These are phyloP conservation scores for Aegilops longissima DNA, from an alignment of 176 grass and related monocot genomes.

Conservation along the genomic window DNA sequence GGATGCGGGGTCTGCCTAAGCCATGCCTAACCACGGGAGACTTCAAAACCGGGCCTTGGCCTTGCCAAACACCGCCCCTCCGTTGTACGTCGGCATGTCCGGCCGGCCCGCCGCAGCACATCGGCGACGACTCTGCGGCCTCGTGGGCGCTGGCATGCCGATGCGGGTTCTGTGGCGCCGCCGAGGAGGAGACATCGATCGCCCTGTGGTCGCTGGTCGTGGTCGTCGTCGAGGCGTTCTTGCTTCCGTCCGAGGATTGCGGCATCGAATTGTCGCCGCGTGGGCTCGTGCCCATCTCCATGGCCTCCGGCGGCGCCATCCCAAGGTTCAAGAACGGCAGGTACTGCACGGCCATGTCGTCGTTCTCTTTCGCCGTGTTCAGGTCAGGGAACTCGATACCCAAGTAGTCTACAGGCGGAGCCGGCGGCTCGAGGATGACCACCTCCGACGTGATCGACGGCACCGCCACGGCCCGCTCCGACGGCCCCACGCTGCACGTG, in stretches of 20 bases:
- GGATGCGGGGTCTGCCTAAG: no score
- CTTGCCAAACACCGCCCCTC: background rate
- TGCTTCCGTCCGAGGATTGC: slow-evolving; percentile 34
- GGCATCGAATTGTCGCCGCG: background rate
- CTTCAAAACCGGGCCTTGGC: slow-evolving; percentile 42
- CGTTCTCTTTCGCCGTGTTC: slow-evolving; percentile 55
- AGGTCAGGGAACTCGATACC: slow-evolving; percentile 71
- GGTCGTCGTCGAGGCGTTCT: slow-evolving; percentile 50
- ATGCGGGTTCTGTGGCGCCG: background rate
- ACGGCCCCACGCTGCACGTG: background rate
- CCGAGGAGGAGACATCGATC: background rate
- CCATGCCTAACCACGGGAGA: slow-evolving; percentile 32
- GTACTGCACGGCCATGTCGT: slow-evolving; percentile 80
- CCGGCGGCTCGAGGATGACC: slow-evolving; percentile 44
- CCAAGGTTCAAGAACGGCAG: slow-evolving; percentile 65
- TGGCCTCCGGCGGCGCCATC: background rate
- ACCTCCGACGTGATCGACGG: slow-evolving; percentile 82
- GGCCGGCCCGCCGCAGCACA: slow-evolving; percentile 23
- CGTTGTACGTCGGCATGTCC: slow-evolving; percentile 60
- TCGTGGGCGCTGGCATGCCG: background rate
- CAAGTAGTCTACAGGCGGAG: slow-evolving; percentile 32
- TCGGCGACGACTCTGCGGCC: background rate
- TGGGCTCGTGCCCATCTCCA: slow-evolving; percentile 42
- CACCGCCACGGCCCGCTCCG: background rate
- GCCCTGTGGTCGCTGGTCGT: slow-evolving; percentile 46